Conservation (phyloP, 305 asterid species). For the Andrographis paniculata region DNA sequence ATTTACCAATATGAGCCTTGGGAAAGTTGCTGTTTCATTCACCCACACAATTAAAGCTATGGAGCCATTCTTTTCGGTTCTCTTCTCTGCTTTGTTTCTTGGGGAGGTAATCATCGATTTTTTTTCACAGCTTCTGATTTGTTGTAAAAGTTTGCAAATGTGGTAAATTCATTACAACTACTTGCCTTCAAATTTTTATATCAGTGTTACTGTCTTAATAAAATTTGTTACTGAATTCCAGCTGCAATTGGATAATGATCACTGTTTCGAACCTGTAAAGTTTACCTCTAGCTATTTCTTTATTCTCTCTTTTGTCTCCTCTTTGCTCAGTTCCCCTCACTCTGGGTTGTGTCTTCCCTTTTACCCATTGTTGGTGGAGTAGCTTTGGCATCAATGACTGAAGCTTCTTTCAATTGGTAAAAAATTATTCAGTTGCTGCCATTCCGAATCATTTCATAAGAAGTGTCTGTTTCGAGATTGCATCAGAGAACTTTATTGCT, state of each 20-base stretch:
- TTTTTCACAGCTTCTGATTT: slow-evolving; percentile 4
- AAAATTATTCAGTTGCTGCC: slow-evolving; percentile 14
- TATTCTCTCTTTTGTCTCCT: too few relatives aligned
- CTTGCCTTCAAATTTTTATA: neutral
- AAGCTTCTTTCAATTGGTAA: slow-evolving; percentile 93
- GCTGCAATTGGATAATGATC: neutral
- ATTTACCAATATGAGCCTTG: slow-evolving; percentile 96
- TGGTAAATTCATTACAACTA: neutral
- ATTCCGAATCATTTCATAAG: slow-evolving; percentile 4
- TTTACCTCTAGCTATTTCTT: too few relatives aligned
- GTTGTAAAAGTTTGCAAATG: too few relatives aligned
- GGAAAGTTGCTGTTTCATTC: slow-evolving; percentile 95
- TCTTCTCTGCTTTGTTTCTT: slow-evolving; percentile 89
- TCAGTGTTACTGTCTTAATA: neutral
- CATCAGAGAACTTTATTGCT: slow-evolving; percentile 4
- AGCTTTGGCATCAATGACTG: slow-evolving; percentile 88
- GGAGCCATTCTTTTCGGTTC: slow-evolving; percentile 99
- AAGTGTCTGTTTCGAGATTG: slow-evolving; percentile 11
- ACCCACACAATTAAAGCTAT: slow-evolving; percentile 95
- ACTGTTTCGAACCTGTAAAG: too few relatives aligned
- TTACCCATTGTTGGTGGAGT: slow-evolving; percentile 97
- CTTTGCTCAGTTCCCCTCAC: slow-evolving; percentile 57
- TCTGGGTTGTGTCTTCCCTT: slow-evolving; percentile 88
- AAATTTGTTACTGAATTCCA: neutral
- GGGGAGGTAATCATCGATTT: slow-evolving; percentile 56